Evolutionary conservation across 148 eudicot genomes (phyloP).

Genomic region (Spergularia bocconei): DNA sequence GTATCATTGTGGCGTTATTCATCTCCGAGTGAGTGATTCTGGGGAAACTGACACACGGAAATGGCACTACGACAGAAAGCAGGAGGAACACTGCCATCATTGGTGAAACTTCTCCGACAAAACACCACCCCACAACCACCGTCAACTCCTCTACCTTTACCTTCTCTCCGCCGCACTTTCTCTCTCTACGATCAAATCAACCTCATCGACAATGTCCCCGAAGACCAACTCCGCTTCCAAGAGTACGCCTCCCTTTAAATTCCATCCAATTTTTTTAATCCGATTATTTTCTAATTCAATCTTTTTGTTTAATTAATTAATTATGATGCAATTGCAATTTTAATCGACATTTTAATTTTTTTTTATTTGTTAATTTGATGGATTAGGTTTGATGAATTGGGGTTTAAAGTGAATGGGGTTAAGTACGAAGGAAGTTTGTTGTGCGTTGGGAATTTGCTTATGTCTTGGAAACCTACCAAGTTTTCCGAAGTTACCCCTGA

Average conservation of each 20-base stretch:
- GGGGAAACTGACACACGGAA: neutral
- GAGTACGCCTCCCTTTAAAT: constrained; percentile 27
- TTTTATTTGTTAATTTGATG: neutral
- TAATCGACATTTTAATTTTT: neutral
- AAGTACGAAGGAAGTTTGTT: constrained; percentile 81
- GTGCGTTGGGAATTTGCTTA: constrained; percentile 82
- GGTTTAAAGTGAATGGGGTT: constrained; percentile 78
- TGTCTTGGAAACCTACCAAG: constrained; percentile 72
- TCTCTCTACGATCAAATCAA: constrained; percentile 95
- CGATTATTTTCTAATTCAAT: too few relatives aligned
- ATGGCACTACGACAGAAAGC: constrained; percentile 70
- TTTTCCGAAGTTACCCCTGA: constrained; percentile 72
- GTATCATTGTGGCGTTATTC: too few relatives aligned
- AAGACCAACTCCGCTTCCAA: constrained; percentile 91
- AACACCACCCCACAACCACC: constrained; percentile 36
- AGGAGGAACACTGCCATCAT: constrained; percentile 57
- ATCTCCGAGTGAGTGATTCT: too few relatives aligned
- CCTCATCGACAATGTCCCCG: constrained; percentile 82
- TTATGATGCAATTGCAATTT: neutral
- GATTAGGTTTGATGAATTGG: constrained; percentile 64
- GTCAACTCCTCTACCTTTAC: constrained; percentile 39
- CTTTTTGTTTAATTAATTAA: neutral
- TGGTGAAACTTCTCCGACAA: constrained; percentile 51
- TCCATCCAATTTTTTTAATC: too few relatives aligned
- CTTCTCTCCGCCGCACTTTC: constrained; percentile 85